These are phyloP conservation scores for Penicillium sp. DNA, from an alignment of 2,329 filamentous ascomycete species.

Conservation along the genomic window DNA sequence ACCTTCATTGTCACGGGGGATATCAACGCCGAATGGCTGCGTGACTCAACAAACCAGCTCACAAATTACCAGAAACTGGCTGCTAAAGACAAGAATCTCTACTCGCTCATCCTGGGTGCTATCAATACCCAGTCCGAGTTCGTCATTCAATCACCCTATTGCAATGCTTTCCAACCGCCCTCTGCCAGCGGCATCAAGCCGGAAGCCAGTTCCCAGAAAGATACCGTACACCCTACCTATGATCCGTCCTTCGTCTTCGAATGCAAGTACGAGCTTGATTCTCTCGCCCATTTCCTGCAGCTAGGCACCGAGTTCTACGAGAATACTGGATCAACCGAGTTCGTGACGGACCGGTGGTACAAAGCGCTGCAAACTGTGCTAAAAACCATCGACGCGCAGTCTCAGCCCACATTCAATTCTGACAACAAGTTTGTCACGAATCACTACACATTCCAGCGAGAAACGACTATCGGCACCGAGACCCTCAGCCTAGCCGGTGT, in stretches of 20 bases:
- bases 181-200: constrained; percentile 70
- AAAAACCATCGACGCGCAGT: constrained; percentile 71
- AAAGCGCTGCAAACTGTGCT: constrained; percentile 71
- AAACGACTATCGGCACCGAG: constrained; percentile 79
- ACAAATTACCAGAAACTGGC: constrained; percentile 83
- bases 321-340: constrained; percentile 71
- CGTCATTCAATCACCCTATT: constrained; percentile 91
- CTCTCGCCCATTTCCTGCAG: constrained; percentile 83
- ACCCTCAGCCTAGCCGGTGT: constrained; percentile 77
- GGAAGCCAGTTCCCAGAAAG: constrained; percentile 74
- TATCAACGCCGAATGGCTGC: constrained; percentile 88
- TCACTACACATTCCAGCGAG: constrained; percentile 80
- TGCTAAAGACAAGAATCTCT: constrained; percentile 72
- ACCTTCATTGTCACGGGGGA: constrained; percentile 92
- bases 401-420: constrained; percentile 72
- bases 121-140: constrained; percentile 97
- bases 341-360: constrained; percentile 75
- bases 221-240: constrained; percentile 79
- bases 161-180: constrained; percentile 96
- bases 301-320: constrained; percentile 82
- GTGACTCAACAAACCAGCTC: constrained; percentile 90
- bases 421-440: constrained; percentile 65
- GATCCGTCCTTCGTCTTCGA: constrained; percentile 86
- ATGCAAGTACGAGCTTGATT: constrained; percentile 98
- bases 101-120: constrained; percentile 78